Base-by-base conservation (phyloP, 495 filamentous ascomycete species). In the Penicillium fimorum region DNA sequence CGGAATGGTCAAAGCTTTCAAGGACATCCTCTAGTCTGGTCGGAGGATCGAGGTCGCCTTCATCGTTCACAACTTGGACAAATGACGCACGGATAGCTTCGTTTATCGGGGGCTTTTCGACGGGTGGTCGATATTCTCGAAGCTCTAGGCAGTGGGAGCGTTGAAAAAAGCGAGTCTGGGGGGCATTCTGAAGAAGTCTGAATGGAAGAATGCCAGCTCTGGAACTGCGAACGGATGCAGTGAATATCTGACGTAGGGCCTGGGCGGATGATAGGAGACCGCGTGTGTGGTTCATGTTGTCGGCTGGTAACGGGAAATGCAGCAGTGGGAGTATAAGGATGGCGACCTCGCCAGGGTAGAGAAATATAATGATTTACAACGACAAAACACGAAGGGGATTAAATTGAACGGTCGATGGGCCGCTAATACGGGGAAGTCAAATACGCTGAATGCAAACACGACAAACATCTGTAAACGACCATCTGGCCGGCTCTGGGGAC, bases 41-140 rank as follows among this genome's bases (percentile, higher is more conserved):
- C 4, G 82, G 79, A 10, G 69, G 61, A 11, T 79, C 72, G 13
- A 88, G 78, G 35, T 56, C 61, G 54, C 76, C 75, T 37, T 78
- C 66, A 11, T 76, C 68, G 47, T 79, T 71, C 29, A 84, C 85
- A 17, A 90, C 43, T 51, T 80, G 77, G 12, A 91, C 70, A 48
- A 70, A 76, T 0, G 61, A 55, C 53, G 78, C 66, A 20, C 56
- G 61, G 57, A 91, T 91, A n/a, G 77, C 72, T 58, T 81, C 66
- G 64, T 90, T 80, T 46, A 68, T 78, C 41, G 5, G 50, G 50
- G 13, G 53, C 56, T 27, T 54, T 35, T 53, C 55, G 38, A 42
- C 54, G 12, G 48, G 47, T 42, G 47, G 57, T 1, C 52, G 52
- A 22, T 54, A 47, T 38, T 37, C 42, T 20, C 41, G 27, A 1